Base-by-base conservation (phyloP, 2,329 filamentous ascomycete genomes). In the Rachicladosporium sp. region DNA sequence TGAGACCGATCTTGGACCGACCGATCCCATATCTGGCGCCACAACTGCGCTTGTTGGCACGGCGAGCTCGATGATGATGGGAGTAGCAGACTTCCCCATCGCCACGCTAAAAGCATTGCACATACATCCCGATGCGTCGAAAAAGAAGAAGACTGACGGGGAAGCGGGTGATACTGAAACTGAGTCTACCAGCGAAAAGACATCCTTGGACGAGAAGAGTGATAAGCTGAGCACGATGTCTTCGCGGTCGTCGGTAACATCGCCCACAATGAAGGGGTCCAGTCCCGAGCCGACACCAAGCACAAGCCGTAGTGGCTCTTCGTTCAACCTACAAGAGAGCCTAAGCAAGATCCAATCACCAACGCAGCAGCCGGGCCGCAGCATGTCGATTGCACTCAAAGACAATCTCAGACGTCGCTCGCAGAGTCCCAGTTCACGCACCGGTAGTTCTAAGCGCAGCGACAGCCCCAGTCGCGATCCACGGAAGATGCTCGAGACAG, bases 21-120 rank as follows among this genome's bases (percentile, higher is more conserved):
- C 74, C 52, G 86, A 91, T 47, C 85, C 86, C 0, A 74, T 93
- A 15, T 78, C 81, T 10, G 85, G 84, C 12, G 82, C 78, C 10
- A 78, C 85, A 0, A 75, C 77, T 33, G 84, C 87, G 0, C 62
- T 95, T 1, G 66, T 93, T n/a, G 82, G 82, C 4, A 89, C 88
- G n/a, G 68, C 91, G 35, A 78, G 81, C 19, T 81, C 74, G 31
- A 79, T 95, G 42, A 75, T 83, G 52, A 82, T 93, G 73, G 84
- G 85, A 1, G 70, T 93, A 31, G 83, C 83, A 1, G 86, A 93
- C 52, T 67, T 79, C 33, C 76, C 76, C 0, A 64, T 69, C n/a
- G 70, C 75, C 34, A 67, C 76, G 4, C 53, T 73, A 34, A 68
- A 67, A 45, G 58, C 66, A 5, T 53, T 68, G 34, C 58, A 61